Evolutionary conservation across 768 basidiomycete species (phyloP).

Genomic region (Ramaria rubella): DNA sequence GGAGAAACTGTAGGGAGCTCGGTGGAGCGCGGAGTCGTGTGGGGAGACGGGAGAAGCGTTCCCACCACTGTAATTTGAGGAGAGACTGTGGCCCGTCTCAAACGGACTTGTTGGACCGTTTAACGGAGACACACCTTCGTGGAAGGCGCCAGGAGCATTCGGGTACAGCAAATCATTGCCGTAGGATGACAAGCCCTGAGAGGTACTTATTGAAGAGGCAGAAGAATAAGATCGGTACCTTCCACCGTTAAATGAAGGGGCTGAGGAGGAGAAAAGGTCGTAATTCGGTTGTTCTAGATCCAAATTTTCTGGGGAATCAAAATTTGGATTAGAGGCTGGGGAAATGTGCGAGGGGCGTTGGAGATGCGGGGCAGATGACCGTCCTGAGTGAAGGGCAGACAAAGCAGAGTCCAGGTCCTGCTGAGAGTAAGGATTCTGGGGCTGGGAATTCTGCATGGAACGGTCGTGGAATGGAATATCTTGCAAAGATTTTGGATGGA

Average conservation of each 20-base stretch:
- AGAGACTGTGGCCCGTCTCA: conserved; percentile 56
- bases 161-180: conserved; percentile 53
- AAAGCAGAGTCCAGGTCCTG: conserved; percentile 5
- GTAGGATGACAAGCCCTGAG: conserved; percentile 53
- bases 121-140: conserved; percentile 55
- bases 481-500: conserved; percentile 7
- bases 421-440: conserved; percentile 1
- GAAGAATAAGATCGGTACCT: conserved; percentile 70
- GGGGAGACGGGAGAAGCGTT: conserved; percentile 74
- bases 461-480: conserved; percentile 3
- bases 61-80: conserved; percentile 62
- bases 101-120: conserved; percentile 45
- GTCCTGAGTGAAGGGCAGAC: conserved; percentile 24
- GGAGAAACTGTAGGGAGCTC: conserved; percentile 43
- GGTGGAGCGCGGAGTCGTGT: conserved; percentile 57
- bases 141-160: conserved; percentile 42
- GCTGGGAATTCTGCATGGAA: neutral
- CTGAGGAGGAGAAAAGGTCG: conserved; percentile 47
- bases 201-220: conserved; percentile 44
- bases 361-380: conserved; percentile 18
- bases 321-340: conserved; percentile 35
- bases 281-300: conserved; percentile 56
- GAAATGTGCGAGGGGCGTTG: conserved; percentile 26
- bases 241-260: conserved; percentile 33
- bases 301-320: conserved; percentile 49